Evolutionary conservation across 2,329 filamentous ascomycete genomes (phyloP).

Genomic region (Aspergillus sojae): DNA sequence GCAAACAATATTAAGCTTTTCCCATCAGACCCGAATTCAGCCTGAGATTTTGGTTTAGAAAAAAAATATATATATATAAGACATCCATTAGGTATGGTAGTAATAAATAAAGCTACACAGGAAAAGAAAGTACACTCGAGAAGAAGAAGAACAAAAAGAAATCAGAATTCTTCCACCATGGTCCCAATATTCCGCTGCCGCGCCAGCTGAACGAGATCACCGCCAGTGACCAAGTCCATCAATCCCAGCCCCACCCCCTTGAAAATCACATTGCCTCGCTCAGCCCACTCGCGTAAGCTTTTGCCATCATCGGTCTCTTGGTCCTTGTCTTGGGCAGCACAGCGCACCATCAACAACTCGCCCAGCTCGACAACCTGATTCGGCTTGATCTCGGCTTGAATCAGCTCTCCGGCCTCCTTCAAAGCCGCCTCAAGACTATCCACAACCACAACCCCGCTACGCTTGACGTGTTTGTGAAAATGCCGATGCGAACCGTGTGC

Average conservation of each 20-base stretch:
- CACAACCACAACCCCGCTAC: conserved; percentile 63
- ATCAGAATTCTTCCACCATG: conserved; percentile 46
- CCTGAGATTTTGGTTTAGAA: background rate
- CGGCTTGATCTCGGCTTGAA: conserved; percentile 72
- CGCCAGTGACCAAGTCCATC: conserved; percentile 69
- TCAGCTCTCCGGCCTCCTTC: conserved; percentile 83
- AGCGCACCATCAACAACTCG: conserved; percentile 70
- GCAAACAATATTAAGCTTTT: background rate
- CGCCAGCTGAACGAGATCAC: conserved; percentile 60
- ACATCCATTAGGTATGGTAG: background rate
- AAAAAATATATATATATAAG: background rate
- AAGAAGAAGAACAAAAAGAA: no score
- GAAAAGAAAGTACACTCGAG: background rate
- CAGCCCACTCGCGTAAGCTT: conserved; percentile 60
- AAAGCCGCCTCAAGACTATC: conserved; percentile 77
- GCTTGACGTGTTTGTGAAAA: conserved; percentile 54
- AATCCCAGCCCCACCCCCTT: conserved; percentile 70
- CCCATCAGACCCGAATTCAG: background rate
- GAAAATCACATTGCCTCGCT: conserved; percentile 67
- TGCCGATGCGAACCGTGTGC: conserved; percentile 47
- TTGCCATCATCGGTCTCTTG: conserved; percentile 42
- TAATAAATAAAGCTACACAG: background rate
- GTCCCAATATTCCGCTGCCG: conserved; percentile 59
- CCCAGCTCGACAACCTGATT: conserved; percentile 84
- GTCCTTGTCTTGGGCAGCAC: conserved; percentile 47